A percentile compares a stretch with the other conserved stretches of the same genome.
Evolutionary conservation across 108 stramenopile genomes (phyloP).

Genomic region (Schizochytrium sp.): DNA sequence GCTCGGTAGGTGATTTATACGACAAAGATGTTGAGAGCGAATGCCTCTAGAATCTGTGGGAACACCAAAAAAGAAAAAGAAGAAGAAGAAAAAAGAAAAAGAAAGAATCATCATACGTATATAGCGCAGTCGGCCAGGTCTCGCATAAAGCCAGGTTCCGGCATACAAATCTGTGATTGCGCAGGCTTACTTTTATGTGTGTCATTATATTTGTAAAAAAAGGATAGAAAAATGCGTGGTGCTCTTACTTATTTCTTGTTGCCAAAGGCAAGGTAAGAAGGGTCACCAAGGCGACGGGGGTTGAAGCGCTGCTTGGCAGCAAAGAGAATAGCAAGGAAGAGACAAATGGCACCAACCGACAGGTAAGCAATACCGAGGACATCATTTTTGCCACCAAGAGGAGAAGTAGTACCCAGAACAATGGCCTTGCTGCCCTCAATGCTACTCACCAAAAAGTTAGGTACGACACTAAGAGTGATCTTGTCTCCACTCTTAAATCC

Average conservation of each 20-base stretch:
- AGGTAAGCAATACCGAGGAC: conserved; percentile 87
- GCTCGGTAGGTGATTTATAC: no score
- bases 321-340: conserved; percentile 85
- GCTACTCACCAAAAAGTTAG: conserved; percentile 88
- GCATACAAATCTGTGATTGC: no score
- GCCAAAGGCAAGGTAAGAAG: conserved; percentile 88
- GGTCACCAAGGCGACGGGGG: conserved; percentile 89
- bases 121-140: no score
- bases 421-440: conserved; percentile 88
- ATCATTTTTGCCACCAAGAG: conserved; percentile 90
- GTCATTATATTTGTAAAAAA: not conserved
- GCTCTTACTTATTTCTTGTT: conserved; percentile 63
- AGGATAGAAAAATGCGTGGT: not conserved
- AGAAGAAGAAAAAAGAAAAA: no score
- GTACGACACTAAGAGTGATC: conserved; percentile 82
- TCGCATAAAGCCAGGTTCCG: no score
- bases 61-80: no score
- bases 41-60: no score
- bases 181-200: no score
- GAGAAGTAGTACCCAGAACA: conserved; percentile 83
- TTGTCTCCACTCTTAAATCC: conserved; percentile 81
- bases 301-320: conserved; percentile 81
- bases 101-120: no score
- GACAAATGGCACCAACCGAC: conserved; percentile 83
- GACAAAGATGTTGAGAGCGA: no score